Evolutionary conservation across 805 yeast genomes (phyloP).

Genomic region (Barnettozyma sucrosica): DNA sequence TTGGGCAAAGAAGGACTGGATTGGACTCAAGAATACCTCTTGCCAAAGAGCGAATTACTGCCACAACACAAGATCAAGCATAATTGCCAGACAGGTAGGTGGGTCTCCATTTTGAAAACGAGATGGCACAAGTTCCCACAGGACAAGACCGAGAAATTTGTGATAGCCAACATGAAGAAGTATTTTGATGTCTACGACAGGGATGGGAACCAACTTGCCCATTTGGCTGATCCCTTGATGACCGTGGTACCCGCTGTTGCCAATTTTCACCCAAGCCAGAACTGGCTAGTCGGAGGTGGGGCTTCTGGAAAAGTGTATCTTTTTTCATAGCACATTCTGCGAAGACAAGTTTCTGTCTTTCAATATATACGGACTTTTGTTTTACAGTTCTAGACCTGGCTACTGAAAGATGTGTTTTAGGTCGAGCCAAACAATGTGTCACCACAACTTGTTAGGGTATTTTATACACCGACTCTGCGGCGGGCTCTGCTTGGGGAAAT

Average conservation of each 20-base stretch:
- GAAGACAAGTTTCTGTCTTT: neutral
- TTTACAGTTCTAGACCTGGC: too few relatives aligned
- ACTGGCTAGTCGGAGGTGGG: conserved; percentile 92
- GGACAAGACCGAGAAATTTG: conserved; percentile 76
- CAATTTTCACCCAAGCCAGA: conserved; percentile 74
- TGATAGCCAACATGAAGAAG: conserved; percentile 90
- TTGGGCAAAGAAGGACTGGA: conserved; percentile 29
- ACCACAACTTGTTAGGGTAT: too few relatives aligned
- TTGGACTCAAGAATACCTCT: conserved; percentile 16
- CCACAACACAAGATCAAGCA: conserved; percentile 69
- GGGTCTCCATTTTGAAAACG: conserved; percentile 91
- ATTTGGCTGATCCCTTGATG: conserved; percentile 53
- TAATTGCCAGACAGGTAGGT: conserved; percentile 94
- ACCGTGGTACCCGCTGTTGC: conserved; percentile 93
- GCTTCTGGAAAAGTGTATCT: conserved; percentile 86
- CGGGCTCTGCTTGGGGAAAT: neutral
- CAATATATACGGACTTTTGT: too few relatives aligned
- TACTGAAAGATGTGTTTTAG: too few relatives aligned
- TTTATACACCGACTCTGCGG: neutral
- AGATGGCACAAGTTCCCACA: conserved; percentile 74
- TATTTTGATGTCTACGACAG: conserved; percentile 78
- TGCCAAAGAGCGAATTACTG: conserved; percentile 33
- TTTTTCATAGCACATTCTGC: conserved; percentile 21
- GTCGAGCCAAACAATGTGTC: too few relatives aligned
- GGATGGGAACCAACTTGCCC: conserved; percentile 73